Evolutionary conservation across 2,329 filamentous ascomycete genomes (phyloP).

Genomic region (Apiospora hydei): DNA sequence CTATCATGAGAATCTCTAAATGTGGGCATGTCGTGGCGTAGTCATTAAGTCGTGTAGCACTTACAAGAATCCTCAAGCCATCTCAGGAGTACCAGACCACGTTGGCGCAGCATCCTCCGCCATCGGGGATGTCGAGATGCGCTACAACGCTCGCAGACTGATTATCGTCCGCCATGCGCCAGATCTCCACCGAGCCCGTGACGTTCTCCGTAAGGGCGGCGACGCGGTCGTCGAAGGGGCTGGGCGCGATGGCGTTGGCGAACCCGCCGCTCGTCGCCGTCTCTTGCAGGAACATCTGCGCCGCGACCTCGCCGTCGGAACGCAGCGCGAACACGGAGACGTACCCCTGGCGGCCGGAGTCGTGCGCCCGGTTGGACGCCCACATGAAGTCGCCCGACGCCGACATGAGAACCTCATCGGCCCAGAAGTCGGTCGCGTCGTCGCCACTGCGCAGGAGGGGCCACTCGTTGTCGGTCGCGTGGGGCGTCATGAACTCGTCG

Average conservation of each 20-base stretch:
- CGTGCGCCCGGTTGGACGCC: constrained; percentile 38
- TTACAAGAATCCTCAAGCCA: background rate
- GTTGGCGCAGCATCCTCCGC: constrained; percentile 38
- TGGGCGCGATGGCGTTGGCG: constrained; percentile 44
- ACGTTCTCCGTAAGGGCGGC: constrained; percentile 45
- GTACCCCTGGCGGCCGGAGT: constrained; percentile 38
- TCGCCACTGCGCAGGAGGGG: constrained; percentile 35
- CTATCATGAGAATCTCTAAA: background rate
- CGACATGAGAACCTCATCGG: constrained; percentile 43
- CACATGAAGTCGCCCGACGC: constrained; percentile 39
- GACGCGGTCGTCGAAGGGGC: constrained; percentile 42
- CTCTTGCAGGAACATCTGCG: constrained; percentile 41
- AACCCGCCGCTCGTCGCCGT: constrained; percentile 44
- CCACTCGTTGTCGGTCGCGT: constrained; percentile 26
- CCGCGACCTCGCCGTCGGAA: constrained; percentile 36
- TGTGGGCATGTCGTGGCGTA: background rate
- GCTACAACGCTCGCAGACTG: constrained; percentile 29
- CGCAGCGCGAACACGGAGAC: constrained; percentile 43
- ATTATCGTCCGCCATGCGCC: constrained; percentile 38
- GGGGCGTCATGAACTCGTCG: constrained; percentile 27
- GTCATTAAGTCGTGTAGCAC: background rate
- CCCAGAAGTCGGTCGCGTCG: constrained; percentile 39
- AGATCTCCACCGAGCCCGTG: constrained; percentile 45
- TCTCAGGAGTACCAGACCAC: constrained; percentile 33
- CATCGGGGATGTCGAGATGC: constrained; percentile 35